A percentile compares a stretch with the other conserved stretches of the same genome.
Conservation (phyloP, 1,139 yeast species). For the Saccharomyces hybrid region DNA sequence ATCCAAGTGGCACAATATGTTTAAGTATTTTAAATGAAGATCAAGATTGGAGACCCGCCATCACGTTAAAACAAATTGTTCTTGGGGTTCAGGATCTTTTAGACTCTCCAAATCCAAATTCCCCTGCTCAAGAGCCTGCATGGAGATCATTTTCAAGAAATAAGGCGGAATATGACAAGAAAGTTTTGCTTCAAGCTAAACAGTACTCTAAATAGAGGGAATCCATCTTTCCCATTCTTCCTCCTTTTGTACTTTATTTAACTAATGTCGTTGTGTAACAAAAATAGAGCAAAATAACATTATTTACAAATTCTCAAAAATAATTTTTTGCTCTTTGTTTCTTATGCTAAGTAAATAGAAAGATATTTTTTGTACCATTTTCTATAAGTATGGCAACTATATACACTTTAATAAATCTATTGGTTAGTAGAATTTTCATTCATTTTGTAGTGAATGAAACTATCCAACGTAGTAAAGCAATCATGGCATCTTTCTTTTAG, state of each 20-base stretch:
- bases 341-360: neutral
- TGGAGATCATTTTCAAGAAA: conserved; percentile 77
- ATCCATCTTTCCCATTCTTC: neutral
- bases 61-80: conserved; percentile 81
- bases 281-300: neutral
- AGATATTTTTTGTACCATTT: neutral
- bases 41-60: conserved; percentile 98
- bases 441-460: conserved; percentile 71
- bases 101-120: conserved; percentile 83
- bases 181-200: conserved; percentile 75
- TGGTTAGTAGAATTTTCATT: conserved; percentile 30
- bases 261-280: neutral
- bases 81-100: conserved; percentile 89
- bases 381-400: neutral
- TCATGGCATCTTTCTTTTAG: conserved; percentile 65
- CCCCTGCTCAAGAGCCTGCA: conserved; percentile 98
- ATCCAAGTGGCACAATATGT: conserved; percentile 95
- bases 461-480: conserved; percentile 53
- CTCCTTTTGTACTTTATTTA: neutral
- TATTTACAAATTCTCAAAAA: neutral
- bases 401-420: neutral
- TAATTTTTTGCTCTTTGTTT: neutral
- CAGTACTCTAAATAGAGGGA: conserved; percentile 43
- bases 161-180: conserved; percentile 59
- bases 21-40: conserved; percentile 87